These are phyloP conservation scores for Podaxis sp. DNA, from an alignment of 768 basidiomycete genomes.

Conservation along the genomic window DNA sequence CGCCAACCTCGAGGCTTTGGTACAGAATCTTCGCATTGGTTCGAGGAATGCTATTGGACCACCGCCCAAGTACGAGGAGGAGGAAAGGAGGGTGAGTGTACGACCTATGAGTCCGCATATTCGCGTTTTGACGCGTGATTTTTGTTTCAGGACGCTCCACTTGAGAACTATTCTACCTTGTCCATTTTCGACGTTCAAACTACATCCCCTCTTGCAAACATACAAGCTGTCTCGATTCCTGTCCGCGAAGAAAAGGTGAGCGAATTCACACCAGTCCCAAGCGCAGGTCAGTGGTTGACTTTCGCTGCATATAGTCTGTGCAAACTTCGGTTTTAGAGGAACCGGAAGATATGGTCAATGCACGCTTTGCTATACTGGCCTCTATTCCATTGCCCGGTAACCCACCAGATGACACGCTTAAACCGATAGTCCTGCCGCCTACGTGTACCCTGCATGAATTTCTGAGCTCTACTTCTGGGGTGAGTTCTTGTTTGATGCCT, in stretches of 20 bases:
- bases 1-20: slow-evolving; percentile 33
- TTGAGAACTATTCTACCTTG: neutral
- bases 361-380: slow-evolving; percentile 56
- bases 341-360: slow-evolving; percentile 46
- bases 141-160: neutral
- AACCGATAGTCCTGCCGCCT: slow-evolving; percentile 66
- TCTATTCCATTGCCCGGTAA: slow-evolving; percentile 62
- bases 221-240: neutral
- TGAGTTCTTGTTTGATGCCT: slow-evolving; percentile 33
- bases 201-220: neutral
- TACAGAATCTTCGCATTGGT: slow-evolving; percentile 36
- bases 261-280: neutral
- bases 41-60: slow-evolving; percentile 29
- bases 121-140: neutral
- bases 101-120: neutral
- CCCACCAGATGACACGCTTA: slow-evolving; percentile 64
- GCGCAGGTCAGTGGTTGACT: neutral
- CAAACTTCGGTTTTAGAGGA: slow-evolving; percentile 31
- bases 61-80: slow-evolving; percentile 41
- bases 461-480: slow-evolving; percentile 54
- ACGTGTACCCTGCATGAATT: slow-evolving; percentile 72
- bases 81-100: slow-evolving; percentile 27
- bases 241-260: slow-evolving; percentile 10
- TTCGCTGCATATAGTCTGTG: slow-evolving; percentile 19
- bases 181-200: slow-evolving; percentile 18